Percentiles rank a stretch among this genome's conserved stretches.
Conservation (phyloP, 2,329 filamentous ascomycete genomes). For the Trichoderma arundinaceum region DNA sequence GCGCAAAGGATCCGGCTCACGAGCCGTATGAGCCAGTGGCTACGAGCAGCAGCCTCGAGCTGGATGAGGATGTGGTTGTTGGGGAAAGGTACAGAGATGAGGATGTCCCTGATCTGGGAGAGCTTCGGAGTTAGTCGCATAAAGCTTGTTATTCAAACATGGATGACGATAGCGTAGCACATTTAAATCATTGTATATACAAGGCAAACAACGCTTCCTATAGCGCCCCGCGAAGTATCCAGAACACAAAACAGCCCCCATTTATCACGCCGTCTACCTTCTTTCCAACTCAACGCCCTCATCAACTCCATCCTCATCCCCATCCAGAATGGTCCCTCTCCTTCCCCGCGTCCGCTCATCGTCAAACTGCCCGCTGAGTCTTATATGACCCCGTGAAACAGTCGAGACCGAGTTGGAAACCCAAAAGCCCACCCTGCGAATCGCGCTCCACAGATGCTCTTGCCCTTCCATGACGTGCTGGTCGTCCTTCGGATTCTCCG, state of each 20-base stretch:
- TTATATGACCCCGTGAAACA: conserved; percentile 62
- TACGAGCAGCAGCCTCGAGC: conserved; percentile 32
- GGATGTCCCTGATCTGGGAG: conserved; percentile 47
- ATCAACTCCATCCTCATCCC: conserved; percentile 50
- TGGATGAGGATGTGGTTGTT: conserved; percentile 34
- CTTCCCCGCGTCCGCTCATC: conserved; percentile 49
- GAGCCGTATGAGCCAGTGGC: conserved; percentile 43
- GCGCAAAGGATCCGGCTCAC: conserved; percentile 35
- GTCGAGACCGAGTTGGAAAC: conserved; percentile 60
- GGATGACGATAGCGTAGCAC: background rate
- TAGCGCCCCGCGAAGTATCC: conserved; percentile 22
- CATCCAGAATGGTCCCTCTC: conserved; percentile 51
- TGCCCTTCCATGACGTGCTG: conserved; percentile 61
- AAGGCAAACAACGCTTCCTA: background rate
- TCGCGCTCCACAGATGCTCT: conserved; percentile 67
- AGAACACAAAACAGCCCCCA: background rate
- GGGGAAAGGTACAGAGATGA: conserved; percentile 42
- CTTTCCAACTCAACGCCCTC: conserved; percentile 53
- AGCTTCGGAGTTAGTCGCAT: conserved; percentile 27
- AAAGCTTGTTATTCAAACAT: background rate
- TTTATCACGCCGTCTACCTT: conserved; percentile 32
- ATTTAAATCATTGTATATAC: conserved; percentile 16
- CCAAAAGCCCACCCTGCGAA: conserved; percentile 62
- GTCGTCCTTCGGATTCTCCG: conserved; percentile 72
- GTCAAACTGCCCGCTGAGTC: conserved; percentile 51